Conservation (phyloP, 2,329 filamentous ascomycete species). For the Cladosporium sp. region DNA sequence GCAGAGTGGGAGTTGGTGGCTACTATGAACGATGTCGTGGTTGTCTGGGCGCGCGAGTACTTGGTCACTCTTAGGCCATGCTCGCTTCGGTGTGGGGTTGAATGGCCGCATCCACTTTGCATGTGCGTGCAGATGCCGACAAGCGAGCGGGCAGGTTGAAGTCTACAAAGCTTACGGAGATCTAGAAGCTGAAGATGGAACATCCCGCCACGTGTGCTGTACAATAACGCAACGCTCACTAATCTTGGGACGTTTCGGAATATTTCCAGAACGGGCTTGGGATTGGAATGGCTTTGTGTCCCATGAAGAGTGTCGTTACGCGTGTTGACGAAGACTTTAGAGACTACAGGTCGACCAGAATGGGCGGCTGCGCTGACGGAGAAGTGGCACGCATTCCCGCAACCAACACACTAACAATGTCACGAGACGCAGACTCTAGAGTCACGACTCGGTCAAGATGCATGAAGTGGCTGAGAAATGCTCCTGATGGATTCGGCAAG, state of each 20-base stretch:
- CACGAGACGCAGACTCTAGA: background rate
- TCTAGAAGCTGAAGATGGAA: background rate
- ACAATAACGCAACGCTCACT: background rate
- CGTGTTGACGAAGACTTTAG: background rate
- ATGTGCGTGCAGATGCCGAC: background rate
- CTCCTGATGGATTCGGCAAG: background rate
- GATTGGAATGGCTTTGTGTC: background rate
- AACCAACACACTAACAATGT: background rate
- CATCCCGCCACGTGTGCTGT: background rate
- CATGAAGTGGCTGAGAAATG: background rate
- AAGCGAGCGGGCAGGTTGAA: background rate
- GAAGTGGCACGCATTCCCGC: background rate
- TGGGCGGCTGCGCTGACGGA: background rate
- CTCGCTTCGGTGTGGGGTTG: background rate
- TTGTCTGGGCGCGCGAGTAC: background rate
- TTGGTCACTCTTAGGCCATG: background rate
- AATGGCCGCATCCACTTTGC: background rate
- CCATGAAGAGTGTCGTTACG: background rate
- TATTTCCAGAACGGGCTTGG: background rate
- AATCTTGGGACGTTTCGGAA: background rate
- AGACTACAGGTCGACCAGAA: background rate
- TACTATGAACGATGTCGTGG: background rate
- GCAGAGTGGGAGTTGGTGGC: background rate
- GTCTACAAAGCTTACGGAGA: background rate
- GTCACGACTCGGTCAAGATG: no score